These are phyloP conservation scores for Saccharomycopsis hybrid DNA, from an alignment of 1,139 yeast species.

Conservation along the genomic window DNA sequence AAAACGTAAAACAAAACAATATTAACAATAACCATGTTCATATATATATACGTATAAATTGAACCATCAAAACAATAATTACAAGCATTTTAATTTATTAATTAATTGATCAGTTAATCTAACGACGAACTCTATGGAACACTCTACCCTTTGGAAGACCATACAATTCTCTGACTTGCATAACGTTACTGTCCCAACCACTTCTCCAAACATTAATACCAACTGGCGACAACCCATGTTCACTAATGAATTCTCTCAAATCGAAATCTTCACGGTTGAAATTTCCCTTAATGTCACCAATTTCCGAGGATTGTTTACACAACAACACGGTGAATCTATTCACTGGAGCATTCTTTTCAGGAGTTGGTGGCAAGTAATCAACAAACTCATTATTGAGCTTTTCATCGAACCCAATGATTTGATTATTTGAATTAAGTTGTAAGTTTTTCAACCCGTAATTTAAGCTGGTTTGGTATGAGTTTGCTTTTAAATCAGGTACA, in stretches of 20 bases:
- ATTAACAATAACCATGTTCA: no score
- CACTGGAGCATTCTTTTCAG: conserved; percentile 77
- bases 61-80: no score
- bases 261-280: conserved; percentile 45
- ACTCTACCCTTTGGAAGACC: conserved; percentile 73
- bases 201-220: conserved; percentile 96
- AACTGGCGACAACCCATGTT: conserved; percentile 55
- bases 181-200: conserved; percentile 71
- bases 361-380: conserved; percentile 76
- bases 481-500: conserved; percentile 67
- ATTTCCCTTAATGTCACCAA: conserved; percentile 23
- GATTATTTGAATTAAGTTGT: conserved; percentile 50
- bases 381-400: conserved; percentile 41
- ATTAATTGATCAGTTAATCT: conserved; percentile 2
- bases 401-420: conserved; percentile 49
- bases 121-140: conserved; percentile 48
- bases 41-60: no score
- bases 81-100: no score
- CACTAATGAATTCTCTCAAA: conserved; percentile 59
- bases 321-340: conserved; percentile 92
- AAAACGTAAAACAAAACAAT: no score
- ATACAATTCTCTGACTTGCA: conserved; percentile 57
- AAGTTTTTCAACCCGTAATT: conserved; percentile 78
- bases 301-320: conserved; percentile 52
- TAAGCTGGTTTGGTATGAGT: conserved; percentile 65